Conservation (phyloP, 306 rosid genomes). For the peach (Prunus persica) region DNA sequence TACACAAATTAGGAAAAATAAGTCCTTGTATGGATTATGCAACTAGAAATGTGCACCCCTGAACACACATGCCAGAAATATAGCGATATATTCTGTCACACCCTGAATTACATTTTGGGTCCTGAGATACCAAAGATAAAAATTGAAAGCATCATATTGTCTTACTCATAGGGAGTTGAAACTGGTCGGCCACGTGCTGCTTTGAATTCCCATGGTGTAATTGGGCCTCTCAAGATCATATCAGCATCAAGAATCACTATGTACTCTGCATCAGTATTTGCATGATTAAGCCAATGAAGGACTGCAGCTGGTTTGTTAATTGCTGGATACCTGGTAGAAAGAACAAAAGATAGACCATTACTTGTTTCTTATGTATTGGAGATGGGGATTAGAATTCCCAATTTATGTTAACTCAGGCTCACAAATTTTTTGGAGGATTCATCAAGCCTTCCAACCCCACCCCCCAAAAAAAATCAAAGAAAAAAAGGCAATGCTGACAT, state of each 20-base stretch:
- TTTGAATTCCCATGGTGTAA: conserved; percentile 97
- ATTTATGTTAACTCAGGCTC: no score
- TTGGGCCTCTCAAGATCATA: conserved; percentile 95
- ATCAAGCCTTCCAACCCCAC: no score
- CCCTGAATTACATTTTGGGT: not conserved
- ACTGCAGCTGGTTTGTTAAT: conserved; percentile 98
- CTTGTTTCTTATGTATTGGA: not conserved
- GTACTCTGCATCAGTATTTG: conserved; percentile 74
- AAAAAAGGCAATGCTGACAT: conserved; percentile 9
- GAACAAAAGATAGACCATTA: conserved; percentile 6
- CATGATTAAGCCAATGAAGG: conserved; percentile 99
- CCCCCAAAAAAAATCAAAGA: no score
- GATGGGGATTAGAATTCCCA: not conserved
- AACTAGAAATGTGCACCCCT: not conserved
- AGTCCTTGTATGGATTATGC: conserved; percentile 4
- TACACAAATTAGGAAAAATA: conserved; percentile 13
- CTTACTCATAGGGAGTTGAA: conserved; percentile 99
- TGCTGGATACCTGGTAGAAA: conserved; percentile 85
- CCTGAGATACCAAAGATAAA: not conserved
- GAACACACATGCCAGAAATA: not conserved
- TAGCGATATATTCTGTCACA: not conserved
- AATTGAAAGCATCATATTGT: conserved; percentile 4
- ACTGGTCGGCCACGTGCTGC: conserved; percentile 87
- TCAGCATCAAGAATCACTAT: conserved; percentile 98
- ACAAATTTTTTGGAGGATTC: no score